Percentiles rank a stretch among this genome's conserved stretches.
Conservation (phyloP, 2,329 filamentous ascomycete genomes). For the Mycosphaerella sp. region DNA sequence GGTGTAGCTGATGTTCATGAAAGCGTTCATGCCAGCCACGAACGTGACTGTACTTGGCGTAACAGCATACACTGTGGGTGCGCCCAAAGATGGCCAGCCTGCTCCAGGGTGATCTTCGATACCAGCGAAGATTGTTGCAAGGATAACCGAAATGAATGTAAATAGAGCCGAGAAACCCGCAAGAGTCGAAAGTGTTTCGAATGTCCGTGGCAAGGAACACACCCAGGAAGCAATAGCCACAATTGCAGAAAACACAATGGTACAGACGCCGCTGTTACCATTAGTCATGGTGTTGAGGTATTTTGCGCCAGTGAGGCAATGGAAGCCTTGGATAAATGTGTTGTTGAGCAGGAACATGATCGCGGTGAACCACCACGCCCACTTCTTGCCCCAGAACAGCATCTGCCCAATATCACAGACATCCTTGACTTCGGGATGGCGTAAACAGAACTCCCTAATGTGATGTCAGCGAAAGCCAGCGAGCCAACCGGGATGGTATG, state of each 20-base stretch:
- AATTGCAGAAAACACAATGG: slow-evolving; percentile 70
- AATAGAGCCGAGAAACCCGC: slow-evolving; percentile 76
- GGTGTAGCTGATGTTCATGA: slow-evolving; percentile 92
- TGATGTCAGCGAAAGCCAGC: background rate
- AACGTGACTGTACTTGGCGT: slow-evolving; percentile 68
- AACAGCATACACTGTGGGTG: slow-evolving; percentile 61
- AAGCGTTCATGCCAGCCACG: slow-evolving; percentile 75
- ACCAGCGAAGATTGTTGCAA: slow-evolving; percentile 76
- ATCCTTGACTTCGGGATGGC: slow-evolving; percentile 85
- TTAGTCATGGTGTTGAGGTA: slow-evolving; percentile 85
- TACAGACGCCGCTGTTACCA: slow-evolving; percentile 62
- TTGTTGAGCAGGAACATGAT: slow-evolving; percentile 93
- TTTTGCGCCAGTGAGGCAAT: slow-evolving; percentile 76
- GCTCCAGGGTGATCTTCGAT: slow-evolving; percentile 67
- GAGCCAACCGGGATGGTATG: background rate
- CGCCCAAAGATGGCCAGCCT: slow-evolving; percentile 42
- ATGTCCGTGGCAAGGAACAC: slow-evolving; percentile 78
- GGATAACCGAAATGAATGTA: slow-evolving; percentile 80
- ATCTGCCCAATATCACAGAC: slow-evolving; percentile 95
- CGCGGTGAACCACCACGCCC: slow-evolving; percentile 60
- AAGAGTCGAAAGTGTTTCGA: slow-evolving; percentile 69
- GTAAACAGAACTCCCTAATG: slow-evolving; percentile 76
- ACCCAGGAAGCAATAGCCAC: slow-evolving; percentile 69
- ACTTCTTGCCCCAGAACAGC: slow-evolving; percentile 78
- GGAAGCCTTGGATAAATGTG: slow-evolving; percentile 60